Conservation (phyloP, 2,329 filamentous ascomycete genomes). For the Colletotrichum limetticola region DNA sequence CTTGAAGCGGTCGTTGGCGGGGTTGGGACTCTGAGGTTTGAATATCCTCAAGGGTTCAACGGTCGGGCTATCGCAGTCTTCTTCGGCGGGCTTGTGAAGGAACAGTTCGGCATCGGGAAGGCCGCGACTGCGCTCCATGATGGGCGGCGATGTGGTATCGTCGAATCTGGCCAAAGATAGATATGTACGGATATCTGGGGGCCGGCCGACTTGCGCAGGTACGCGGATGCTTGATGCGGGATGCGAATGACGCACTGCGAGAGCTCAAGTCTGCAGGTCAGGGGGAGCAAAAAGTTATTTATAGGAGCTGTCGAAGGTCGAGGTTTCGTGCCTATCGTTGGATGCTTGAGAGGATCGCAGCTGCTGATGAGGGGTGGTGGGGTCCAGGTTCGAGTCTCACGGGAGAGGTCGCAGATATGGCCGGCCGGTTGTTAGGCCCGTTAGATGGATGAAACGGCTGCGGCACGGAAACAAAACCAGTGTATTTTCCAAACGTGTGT, state of each 20-base stretch:
- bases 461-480: conserved; percentile 10
- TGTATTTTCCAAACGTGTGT: conserved; percentile 1
- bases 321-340: conserved; percentile 31
- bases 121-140: conserved; percentile 68
- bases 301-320: conserved; percentile 38
- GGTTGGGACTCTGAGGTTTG: conserved; percentile 77
- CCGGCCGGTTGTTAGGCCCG: conserved; percentile 24
- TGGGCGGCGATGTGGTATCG: conserved; percentile 40
- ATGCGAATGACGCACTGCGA: conserved; percentile 30
- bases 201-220: conserved; percentile 34
- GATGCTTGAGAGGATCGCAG: conserved; percentile 25
- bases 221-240: conserved; percentile 34
- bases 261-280: conserved; percentile 30
- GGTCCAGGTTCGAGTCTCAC: conserved; percentile 29
- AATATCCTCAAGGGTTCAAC: conserved; percentile 87
- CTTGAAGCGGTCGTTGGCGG: conserved; percentile 58
- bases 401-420: conserved; percentile 33
- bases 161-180: neutral
- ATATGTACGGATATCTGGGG: conserved; percentile 25
- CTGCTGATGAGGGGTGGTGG: conserved; percentile 30
- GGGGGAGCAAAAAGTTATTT: conserved; percentile 36
- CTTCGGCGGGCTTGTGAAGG: conserved; percentile 67
- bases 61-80: conserved; percentile 76
- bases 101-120: conserved; percentile 87
- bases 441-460: conserved; percentile 24